These are phyloP conservation scores for Lodderomyces parapsilosis DNA, from an alignment of 1,139 yeast genomes.

Conservation along the genomic window DNA sequence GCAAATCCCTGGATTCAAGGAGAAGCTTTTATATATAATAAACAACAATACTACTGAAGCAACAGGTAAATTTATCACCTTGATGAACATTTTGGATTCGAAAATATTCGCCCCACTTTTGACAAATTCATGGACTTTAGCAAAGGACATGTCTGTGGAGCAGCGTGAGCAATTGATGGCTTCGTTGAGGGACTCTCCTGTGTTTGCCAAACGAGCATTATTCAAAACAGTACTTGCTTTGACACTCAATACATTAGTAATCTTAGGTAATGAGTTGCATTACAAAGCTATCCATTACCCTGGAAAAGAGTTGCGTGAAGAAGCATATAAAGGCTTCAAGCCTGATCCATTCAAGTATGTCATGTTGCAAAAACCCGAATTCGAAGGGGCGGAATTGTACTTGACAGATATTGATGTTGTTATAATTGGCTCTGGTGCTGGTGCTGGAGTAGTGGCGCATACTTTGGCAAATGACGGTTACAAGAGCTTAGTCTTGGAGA, in stretches of 20 bases:
- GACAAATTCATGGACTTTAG: constrained; percentile 33
- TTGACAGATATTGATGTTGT: constrained; percentile 44
- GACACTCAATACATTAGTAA: constrained; percentile 23
- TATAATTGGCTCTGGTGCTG: constrained; percentile 58
- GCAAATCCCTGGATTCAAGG: constrained; percentile 26
- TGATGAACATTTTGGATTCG: constrained; percentile 29
- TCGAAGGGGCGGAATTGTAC: constrained; percentile 32
- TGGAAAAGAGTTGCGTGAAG: constrained; percentile 28
- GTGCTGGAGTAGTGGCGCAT: constrained; percentile 59
- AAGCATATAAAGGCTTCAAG: constrained; percentile 26
- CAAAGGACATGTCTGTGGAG: constrained; percentile 35
- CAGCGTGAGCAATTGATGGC: constrained; percentile 30
- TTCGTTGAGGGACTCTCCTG: constrained; percentile 41
- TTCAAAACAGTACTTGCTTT: constrained; percentile 27
- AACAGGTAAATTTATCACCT: constrained; percentile 22
- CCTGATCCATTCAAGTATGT: constrained; percentile 29
- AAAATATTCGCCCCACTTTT: constrained; percentile 34
- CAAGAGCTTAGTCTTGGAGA: constrained; percentile 50
- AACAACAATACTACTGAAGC: constrained; percentile 19
- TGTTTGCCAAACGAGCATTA: constrained; percentile 28
- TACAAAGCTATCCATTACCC: constrained; percentile 35
- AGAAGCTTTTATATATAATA: constrained; percentile 18
- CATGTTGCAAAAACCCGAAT: constrained; percentile 33
- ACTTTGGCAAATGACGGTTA: constrained; percentile 46
- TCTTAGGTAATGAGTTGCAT: constrained; percentile 34